phyloP scores from a whole-genome alignment of 106 monocot genomes.

The Allium cepa region DNA sequence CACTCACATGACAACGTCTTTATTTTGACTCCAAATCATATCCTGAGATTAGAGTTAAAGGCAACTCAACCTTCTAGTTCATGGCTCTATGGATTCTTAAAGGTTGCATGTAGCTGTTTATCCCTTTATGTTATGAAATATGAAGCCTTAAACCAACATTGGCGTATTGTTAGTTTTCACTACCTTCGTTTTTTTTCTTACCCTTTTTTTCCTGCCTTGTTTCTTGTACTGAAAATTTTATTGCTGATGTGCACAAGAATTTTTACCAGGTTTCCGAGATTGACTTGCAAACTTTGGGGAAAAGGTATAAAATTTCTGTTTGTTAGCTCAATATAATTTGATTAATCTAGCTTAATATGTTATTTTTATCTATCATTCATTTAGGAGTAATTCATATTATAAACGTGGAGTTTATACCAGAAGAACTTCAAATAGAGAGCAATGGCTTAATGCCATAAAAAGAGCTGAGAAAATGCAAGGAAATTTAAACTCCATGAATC shows the following conservation, averaged over 20 bases:
- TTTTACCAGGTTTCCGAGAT: constrained; percentile 26
- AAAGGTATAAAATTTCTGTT: constrained; percentile 21
- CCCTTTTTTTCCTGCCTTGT: not conserved
- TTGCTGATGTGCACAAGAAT: not conserved
- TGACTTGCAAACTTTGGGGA: constrained; percentile 17
- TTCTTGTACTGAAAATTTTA: not conserved
- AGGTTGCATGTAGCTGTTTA: no score
- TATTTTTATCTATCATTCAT: not conserved
- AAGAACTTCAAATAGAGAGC: constrained; percentile 43
- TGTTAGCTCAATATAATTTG: not conserved
- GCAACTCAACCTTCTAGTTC: no score
- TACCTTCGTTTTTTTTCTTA: not conserved
- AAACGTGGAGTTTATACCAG: constrained; percentile 32
- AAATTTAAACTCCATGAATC: constrained; percentile 25
- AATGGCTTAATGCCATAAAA: constrained; percentile 30
- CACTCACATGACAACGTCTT: no score
- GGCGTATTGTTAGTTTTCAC: not conserved
- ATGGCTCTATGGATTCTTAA: no score
- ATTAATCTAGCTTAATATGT: not conserved
- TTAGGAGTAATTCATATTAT: not conserved
- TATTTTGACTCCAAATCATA: no score
- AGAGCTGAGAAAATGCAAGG: constrained; percentile 47
- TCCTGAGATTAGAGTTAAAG: no score
- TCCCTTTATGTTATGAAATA: no score
- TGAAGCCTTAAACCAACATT: not conserved